Percentiles rank a stretch among this genome's conserved stretches.
These are phyloP conservation scores for Alternaria infectoria DNA, from an alignment of 2,329 filamentous ascomycete genomes.

Conservation along the genomic window DNA sequence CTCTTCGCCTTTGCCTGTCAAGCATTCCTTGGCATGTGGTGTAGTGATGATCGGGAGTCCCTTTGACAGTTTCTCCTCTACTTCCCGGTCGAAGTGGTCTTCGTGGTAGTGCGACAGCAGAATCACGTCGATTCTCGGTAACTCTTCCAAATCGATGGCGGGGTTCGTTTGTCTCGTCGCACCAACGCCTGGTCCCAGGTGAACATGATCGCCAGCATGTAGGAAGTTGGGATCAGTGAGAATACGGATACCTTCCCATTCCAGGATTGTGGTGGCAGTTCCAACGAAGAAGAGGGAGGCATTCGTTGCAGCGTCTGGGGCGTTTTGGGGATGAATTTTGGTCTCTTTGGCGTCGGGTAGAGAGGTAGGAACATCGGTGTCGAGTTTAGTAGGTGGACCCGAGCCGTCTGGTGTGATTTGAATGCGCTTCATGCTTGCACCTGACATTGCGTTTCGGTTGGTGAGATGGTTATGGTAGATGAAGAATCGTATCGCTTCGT, in stretches of 20 bases:
- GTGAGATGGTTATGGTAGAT: neutral
- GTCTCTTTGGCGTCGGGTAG: constrained; percentile 55
- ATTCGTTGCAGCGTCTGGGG: constrained; percentile 45
- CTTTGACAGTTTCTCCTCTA: constrained; percentile 59
- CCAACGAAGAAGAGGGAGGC: constrained; percentile 62
- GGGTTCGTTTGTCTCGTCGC: constrained; percentile 63
- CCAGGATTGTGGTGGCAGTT: constrained; percentile 63
- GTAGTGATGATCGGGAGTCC: constrained; percentile 69
- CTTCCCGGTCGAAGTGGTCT: constrained; percentile 62
- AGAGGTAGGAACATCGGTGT: constrained; percentile 37
- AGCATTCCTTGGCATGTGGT: constrained; percentile 63
- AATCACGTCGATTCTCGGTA: constrained; percentile 66
- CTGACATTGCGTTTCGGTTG: neutral
- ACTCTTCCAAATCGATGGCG: constrained; percentile 63
- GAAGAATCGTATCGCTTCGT: neutral
- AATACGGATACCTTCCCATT: constrained; percentile 61
- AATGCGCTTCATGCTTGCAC: constrained; percentile 49
- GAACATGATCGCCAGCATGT: constrained; percentile 69
- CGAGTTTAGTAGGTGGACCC: constrained; percentile 50
- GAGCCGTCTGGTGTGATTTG: constrained; percentile 48
- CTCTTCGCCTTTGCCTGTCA: constrained; percentile 56
- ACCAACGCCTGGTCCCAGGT: constrained; percentile 68
- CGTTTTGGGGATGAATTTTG: constrained; percentile 52
- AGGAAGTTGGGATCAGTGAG: constrained; percentile 64
- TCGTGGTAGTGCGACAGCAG: constrained; percentile 70